Evolutionary conservation across 1,284 basidiomycete genomes (phyloP).

Genomic region (Rhodotorula sp.): DNA sequence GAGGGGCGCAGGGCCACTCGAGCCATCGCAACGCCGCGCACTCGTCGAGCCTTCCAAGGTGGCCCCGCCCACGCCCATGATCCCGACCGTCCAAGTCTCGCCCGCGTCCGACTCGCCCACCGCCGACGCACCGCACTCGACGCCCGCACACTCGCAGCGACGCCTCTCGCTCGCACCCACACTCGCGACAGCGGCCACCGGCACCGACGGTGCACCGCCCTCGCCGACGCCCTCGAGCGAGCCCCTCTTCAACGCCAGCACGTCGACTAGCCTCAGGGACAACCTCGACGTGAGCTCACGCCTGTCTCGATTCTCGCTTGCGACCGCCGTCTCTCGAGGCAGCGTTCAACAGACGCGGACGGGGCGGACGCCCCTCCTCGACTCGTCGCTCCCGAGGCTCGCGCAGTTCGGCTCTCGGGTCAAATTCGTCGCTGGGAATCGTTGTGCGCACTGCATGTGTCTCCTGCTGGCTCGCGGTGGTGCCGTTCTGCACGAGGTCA

Average conservation of each 20-base stretch:
- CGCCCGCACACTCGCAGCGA: background rate
- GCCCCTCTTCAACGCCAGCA: slow-evolving; percentile 6
- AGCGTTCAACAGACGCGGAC: too few relatives aligned
- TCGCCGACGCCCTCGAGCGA: slow-evolving; percentile 18
- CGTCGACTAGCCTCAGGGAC: slow-evolving; percentile 20
- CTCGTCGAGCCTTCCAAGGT: background rate
- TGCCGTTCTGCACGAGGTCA: too few relatives aligned
- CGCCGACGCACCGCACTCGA: slow-evolving; percentile 4
- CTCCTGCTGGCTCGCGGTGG: too few relatives aligned
- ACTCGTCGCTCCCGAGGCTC: too few relatives aligned
- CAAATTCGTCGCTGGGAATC: too few relatives aligned
- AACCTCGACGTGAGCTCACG: slow-evolving; percentile 33
- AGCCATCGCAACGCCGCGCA: background rate
- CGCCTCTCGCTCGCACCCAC: background rate
- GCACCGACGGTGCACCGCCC: background rate
- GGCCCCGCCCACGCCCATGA: background rate
- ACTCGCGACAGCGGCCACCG: background rate
- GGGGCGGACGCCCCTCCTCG: too few relatives aligned
- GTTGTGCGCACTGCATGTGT: too few relatives aligned
- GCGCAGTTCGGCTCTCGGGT: too few relatives aligned
- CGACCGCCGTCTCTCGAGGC: too few relatives aligned
- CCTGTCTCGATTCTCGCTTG: too few relatives aligned
- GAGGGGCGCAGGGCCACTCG: too few relatives aligned
- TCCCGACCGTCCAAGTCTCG: background rate
- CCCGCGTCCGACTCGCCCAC: background rate